phyloP scores from a whole-genome alignment of 176 grass and related monocot species.

The Oryza meyeriana region DNA sequence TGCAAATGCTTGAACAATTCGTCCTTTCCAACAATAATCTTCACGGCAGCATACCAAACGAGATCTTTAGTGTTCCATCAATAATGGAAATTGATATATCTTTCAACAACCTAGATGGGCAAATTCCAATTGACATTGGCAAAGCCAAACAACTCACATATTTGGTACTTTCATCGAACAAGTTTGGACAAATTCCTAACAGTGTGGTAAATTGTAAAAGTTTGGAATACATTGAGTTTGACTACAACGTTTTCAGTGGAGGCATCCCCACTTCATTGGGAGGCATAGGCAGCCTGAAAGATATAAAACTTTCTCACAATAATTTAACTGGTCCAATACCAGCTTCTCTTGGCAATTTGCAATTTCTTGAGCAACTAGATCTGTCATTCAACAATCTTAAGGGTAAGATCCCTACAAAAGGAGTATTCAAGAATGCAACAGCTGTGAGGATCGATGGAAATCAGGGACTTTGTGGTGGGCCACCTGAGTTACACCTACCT shows the following conservation, averaged over 20 bases:
- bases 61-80: conserved; percentile 22
- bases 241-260: conserved; percentile 11
- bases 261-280: conserved; percentile 8
- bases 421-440: conserved; percentile 27
- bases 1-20: background rate
- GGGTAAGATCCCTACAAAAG: conserved; percentile 15
- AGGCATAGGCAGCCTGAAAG: background rate
- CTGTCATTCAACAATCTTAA: conserved; percentile 26
- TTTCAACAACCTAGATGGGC: conserved; percentile 17
- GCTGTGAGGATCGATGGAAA: conserved; percentile 1
- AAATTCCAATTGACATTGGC: background rate
- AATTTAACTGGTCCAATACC: conserved; percentile 7
- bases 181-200: conserved; percentile 25
- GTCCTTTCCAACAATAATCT: conserved; percentile 9
- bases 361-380: conserved; percentile 5
- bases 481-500: background rate
- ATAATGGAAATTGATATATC: background rate
- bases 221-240: background rate
- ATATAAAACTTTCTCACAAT: conserved; percentile 22
- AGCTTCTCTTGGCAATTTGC: background rate
- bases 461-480: conserved; percentile 18
- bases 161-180: conserved; percentile 10
- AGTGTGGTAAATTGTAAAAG: conserved; percentile 21
- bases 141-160: conserved; percentile 4
- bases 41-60: conserved; percentile 4